These are phyloP conservation scores for Suhomyces wounanorum DNA, from an alignment of 1,139 yeast species.

Conservation along the genomic window DNA sequence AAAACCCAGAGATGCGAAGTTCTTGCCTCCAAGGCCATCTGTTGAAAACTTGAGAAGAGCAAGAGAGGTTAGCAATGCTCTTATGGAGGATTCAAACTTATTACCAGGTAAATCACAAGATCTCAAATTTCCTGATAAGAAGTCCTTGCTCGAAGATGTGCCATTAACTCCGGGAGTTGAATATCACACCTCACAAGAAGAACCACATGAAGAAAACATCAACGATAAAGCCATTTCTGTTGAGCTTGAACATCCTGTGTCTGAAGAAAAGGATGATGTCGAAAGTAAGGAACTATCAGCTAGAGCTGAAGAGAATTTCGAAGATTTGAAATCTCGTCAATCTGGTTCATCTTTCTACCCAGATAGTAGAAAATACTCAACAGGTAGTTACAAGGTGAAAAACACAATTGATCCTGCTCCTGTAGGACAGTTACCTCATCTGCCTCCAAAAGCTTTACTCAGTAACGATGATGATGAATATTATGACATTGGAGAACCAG, in stretches of 20 bases:
- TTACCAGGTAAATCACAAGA: background rate
- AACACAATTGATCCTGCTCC: slow-evolving; percentile 7
- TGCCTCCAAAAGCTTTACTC: slow-evolving; percentile 1
- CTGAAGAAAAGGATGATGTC: background rate
- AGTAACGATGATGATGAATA: slow-evolving; percentile 33
- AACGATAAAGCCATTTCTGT: background rate
- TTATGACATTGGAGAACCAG: slow-evolving; percentile 44
- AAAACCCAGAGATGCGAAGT: slow-evolving; percentile 4
- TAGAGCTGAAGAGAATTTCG: background rate
- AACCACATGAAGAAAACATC: background rate
- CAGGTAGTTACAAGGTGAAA: slow-evolving; percentile 7
- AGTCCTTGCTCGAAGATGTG: background rate
- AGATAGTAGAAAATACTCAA: slow-evolving; percentile 9
- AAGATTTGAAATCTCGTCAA: slow-evolving; percentile 1
- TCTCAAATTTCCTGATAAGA: background rate
- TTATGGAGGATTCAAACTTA: slow-evolving; percentile 1
- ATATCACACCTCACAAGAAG: background rate
- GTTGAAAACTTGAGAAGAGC: slow-evolving; percentile 34
- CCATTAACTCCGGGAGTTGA: background rate
- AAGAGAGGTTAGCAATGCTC: slow-evolving; percentile 29
- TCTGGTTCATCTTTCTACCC: slow-evolving; percentile 11
- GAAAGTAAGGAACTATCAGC: background rate
- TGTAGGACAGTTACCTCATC: background rate
- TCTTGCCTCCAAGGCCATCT: slow-evolving; percentile 43
- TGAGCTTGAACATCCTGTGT: background rate